Evolutionary conservation across 2,329 filamentous ascomycete genomes (phyloP), one percentile per base, ranked within the genome.

Genomic region (Beauveria sp.): DNA sequence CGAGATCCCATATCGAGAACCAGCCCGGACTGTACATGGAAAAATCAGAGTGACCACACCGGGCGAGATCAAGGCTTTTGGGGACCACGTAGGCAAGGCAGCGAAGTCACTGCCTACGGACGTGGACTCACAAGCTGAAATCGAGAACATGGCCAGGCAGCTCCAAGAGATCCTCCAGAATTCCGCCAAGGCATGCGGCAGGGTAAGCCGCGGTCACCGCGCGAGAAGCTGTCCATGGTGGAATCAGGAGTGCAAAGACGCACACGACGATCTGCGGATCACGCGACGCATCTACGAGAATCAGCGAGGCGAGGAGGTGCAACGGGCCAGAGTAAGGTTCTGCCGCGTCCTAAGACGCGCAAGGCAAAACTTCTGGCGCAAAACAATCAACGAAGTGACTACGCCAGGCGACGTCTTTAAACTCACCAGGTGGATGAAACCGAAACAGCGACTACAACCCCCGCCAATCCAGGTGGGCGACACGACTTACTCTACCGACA

Each of bases 371-470:
- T 58, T 58, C 34, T 59, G 18, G 56, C 56, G 56, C 5, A 46
- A 42, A 34, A 26, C 30, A 14, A 59, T 59, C 9, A 38, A 50
- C 14, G 34, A 59, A 24, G 56, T 59, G 2, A 59, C 34, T n/a
- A 47, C 4, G 10, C 28, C 46, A 10, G 38, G 45, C 28, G 46
- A 34, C 34, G 38, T 52, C 30, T 60, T 34, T 16, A 54, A 60
- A 40, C 58, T 60, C 24, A 60, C 58, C 26, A 54, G 30, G 20
- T 60, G 28, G 49, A 60, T 53, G 20, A 60, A 60, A 46, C 58
- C 49, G 18, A 60, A 26, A 53, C 40, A 60, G 16, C 40, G 38
- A n/a, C 26, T 53, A 2, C 20, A 60, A 18, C 58, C 58, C 7
- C 58, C 57, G 4, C 57, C 57, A 10, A 45, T 46, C 42, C n/a